phyloP scores from a whole-genome alignment of 768 basidiomycete genomes.

The Boletus coccyginus region DNA sequence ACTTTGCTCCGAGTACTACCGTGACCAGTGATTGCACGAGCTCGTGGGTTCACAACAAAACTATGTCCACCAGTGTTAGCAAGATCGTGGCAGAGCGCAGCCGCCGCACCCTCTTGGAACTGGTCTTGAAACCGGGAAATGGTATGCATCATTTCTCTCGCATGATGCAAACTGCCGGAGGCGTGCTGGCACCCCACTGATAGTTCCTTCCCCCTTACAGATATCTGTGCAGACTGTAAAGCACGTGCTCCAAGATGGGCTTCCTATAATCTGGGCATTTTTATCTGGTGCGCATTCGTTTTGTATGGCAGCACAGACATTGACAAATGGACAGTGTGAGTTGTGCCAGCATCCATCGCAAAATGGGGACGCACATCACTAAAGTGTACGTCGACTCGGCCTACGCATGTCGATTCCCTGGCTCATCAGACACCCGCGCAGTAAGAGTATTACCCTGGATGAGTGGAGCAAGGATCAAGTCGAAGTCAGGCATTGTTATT shows the following conservation, averaged over 20 bases:
- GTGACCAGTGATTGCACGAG: not conserved
- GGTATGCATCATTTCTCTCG: constrained; percentile 42
- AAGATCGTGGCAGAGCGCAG: constrained; percentile 66
- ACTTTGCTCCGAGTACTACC: not conserved
- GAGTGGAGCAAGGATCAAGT: constrained; percentile 87
- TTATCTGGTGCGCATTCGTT: constrained; percentile 62
- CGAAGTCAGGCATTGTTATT: constrained; percentile 50
- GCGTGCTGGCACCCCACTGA: not conserved
- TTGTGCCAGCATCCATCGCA: constrained; percentile 91
- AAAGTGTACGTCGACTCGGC: constrained; percentile 71
- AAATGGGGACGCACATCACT: constrained; percentile 89
- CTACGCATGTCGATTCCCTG: not conserved
- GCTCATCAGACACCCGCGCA: constrained; percentile 31
- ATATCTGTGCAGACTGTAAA: constrained; percentile 91
- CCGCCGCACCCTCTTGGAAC: constrained; percentile 63
- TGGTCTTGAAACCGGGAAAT: constrained; percentile 75
- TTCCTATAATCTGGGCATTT: constrained; percentile 83
- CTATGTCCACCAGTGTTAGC: constrained; percentile 38
- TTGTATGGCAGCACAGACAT: constrained; percentile 1
- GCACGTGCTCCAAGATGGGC: constrained; percentile 87
- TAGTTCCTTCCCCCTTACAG: constrained; percentile 38
- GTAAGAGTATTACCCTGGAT: constrained; percentile 89
- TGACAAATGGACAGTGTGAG: constrained; percentile 50
- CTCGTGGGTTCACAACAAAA: not conserved
- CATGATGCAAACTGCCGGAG: not conserved